Conservation (phyloP, 495 filamentous ascomycete genomes). For the Lasiosphaeria miniovina region DNA sequence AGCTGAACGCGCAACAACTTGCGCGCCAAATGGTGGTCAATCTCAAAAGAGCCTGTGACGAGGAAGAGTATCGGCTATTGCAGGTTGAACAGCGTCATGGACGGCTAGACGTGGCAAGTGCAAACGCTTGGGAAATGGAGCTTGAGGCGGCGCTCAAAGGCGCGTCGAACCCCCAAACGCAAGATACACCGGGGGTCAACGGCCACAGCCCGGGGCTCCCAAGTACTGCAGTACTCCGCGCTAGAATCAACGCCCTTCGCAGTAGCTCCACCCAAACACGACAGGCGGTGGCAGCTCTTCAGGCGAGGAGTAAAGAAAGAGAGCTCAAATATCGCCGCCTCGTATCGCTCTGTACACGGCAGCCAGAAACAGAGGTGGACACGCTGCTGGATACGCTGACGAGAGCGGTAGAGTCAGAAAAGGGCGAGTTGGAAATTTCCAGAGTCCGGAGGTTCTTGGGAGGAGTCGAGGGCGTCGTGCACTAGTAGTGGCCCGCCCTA, state of each 20-base stretch:
- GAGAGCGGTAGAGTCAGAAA: conserved; percentile 71
- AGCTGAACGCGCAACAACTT: conserved; percentile 45
- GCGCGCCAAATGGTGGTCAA: conserved; percentile 46
- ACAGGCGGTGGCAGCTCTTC: conserved; percentile 53
- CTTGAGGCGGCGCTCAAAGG: conserved; percentile 28
- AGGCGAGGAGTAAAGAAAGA: conserved; percentile 60
- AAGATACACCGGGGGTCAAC: conserved; percentile 4
- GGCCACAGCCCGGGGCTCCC: conserved; percentile 30
- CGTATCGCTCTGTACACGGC: conserved; percentile 65
- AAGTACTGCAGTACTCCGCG: conserved; percentile 36
- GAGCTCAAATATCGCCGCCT: conserved; percentile 69
- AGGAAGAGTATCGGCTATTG: conserved; percentile 44
- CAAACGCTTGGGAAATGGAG: conserved; percentile 40
- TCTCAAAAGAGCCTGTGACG: conserved; percentile 45
- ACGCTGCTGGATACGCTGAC: conserved; percentile 58
- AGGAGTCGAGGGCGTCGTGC: conserved; percentile 56
- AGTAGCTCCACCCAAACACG: conserved; percentile 57
- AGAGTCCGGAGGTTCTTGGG: conserved; percentile 70
- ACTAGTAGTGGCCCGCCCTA: conserved; percentile 19
- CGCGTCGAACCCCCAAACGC: conserved; percentile 3
- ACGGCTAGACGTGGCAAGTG: conserved; percentile 28
- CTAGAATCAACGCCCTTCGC: conserved; percentile 46
- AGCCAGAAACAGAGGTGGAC: conserved; percentile 63
- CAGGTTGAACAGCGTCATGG: conserved; percentile 40
- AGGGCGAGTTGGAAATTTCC: conserved; percentile 62